Evolutionary conservation across 1,284 basidiomycete genomes (phyloP).

Genomic region (Trichosporon sp.): DNA sequence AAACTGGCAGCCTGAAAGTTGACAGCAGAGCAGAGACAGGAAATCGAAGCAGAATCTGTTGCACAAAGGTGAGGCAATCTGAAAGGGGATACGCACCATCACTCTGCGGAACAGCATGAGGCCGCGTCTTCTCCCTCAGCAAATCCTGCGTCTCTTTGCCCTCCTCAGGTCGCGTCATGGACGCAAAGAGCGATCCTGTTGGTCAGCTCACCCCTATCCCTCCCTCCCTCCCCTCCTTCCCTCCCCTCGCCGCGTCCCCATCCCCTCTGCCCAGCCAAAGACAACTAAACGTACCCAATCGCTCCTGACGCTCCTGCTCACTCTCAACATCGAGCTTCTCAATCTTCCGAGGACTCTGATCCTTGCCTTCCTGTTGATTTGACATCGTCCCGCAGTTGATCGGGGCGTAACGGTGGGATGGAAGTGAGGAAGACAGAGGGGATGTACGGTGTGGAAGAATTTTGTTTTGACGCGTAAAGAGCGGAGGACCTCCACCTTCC

Average conservation of each 20-base stretch:
- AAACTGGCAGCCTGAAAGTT: too few species aligned
- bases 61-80: too few species aligned
- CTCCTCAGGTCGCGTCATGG: not conserved
- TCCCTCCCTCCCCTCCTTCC: too few species aligned
- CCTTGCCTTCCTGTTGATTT: not conserved
- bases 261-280: too few species aligned
- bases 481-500: not conserved
- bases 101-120: constrained; percentile 13
- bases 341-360: not conserved
- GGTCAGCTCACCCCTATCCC: too few species aligned
- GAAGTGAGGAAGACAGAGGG: too few species aligned
- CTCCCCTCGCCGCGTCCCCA: not conserved
- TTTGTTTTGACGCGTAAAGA: not conserved
- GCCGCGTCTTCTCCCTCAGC: not conserved
- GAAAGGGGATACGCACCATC: constrained; percentile 11
- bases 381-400: too few species aligned
- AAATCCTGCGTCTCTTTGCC: not conserved
- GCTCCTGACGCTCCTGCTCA: constrained; percentile 8
- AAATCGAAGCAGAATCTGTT: too few species aligned
- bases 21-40: too few species aligned
- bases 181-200: constrained; percentile 15
- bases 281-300: constrained; percentile 9
- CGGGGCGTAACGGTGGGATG: not conserved
- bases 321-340: constrained; percentile 17
- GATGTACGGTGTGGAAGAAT: not conserved